Base-by-base conservation (phyloP, 805 yeast species). In the Grigorovia jiainica region DNA sequence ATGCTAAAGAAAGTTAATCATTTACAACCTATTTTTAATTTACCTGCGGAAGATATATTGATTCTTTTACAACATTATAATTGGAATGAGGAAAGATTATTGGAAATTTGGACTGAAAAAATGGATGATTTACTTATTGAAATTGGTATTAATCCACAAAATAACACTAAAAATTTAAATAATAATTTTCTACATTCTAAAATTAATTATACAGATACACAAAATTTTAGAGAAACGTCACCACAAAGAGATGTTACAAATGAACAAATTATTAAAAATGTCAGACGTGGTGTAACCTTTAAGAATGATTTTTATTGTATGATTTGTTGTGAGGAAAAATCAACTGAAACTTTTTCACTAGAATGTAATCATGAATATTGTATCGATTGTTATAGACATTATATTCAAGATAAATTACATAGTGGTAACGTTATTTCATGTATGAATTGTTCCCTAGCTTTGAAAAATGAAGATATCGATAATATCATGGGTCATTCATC, bases 361-460 rank as follows among this genome's bases (percentile, higher is more conserved):
- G 69, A 69, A 13, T 92, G 97, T 60, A 71, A 70, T 7, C 96
- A 90, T 59, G 67, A 65, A 40, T 82, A 68, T 50, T 92, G 98
- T 57, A 50, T 66, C 2, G 65, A 63, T 10, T 90, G 98, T 59
- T 89, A 82, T 57, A 54, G 64, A 13, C 68, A 68, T 27, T 89
- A 86, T 56, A 63, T 82, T 16, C 53, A 63, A 6, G 74, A 70
- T 38, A 68, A 70, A 43, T 47, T 66, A 38, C 54, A 40, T 5
- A 59, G 58, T 18, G 78, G 77, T 0, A 63, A 60, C 3, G 54
- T 77, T 7, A 75, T 86, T 3, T 65, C 69, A 20, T 90, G 97
- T 55, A 85, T 85, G 44, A 77, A 75, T 20, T 72, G 80, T 27
- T 61, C 67, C 6, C 76, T 57, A 49, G 58, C 69, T 1, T 40